Base-by-base conservation (phyloP, 129 eudicot genomes). In the Oenanthe sinensis region DNA sequence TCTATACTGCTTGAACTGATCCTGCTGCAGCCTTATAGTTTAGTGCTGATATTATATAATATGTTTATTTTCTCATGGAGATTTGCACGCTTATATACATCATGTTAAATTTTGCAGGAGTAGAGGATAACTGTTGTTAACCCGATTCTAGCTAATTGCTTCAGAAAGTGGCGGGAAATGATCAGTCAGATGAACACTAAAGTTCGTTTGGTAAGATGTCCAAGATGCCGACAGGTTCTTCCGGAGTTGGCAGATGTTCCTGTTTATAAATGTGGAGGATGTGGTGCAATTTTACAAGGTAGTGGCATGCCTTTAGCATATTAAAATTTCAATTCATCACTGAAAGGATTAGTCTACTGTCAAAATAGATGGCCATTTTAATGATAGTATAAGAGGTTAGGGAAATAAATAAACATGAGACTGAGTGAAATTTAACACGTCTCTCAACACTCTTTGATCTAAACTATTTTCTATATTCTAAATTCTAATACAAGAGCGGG, bases 281-380 rank as follows among this genome's bases (percentile, higher is more conserved):
- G 97, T 78, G 87, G 83, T 73, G 48, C 86, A 68, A 72, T 79
- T 77, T 91, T 91, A 68, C 89, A 84, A 91, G 97, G 97, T 91
- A 80, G 0, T n/a, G 49, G 16, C 26, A 5, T 42, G 52, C 44
- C 37, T 47, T 62, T 43, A n/a, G 1, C 43, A 30, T 30, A 30
- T 65, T 65, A 26, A 13, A 30, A 24, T 65, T 28, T 26, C 26
- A 36, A 12, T 16, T 8, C 15, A 39, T 54, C 7, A 76, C 26
- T 12, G 71, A 26, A 36, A 17, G 7, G 24, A n/a, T 24, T 76
- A 36, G 46, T 52, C 33, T 54, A 4, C 30, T 76, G 71, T 36
- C 48, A 17, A 30, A 48, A 75, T 20, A 75, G 13, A 3, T 19
- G 45, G 39, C 49, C 46, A 40, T 10, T 71, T 40, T 2, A 42